Base-by-base conservation (phyloP, 345 rosid species). In the Eucalyptus marginata region DNA sequence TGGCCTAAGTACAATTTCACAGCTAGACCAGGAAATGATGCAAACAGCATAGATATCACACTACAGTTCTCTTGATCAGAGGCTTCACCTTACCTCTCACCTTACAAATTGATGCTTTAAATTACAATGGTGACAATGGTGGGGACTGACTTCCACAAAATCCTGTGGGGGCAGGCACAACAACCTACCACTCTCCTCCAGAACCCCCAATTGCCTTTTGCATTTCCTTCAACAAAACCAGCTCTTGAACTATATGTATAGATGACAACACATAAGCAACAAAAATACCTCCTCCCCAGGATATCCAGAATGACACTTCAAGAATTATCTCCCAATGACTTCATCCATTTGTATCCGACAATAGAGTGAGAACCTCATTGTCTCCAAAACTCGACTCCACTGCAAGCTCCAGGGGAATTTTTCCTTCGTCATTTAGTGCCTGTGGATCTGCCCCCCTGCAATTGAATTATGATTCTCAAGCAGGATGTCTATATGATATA, bases 381-480 rank as follows among this genome's bases (percentile, higher is more conserved):
- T 97, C 97, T 7, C 88, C 90, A 87, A 96, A 94, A 49, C 93
- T 94, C 1, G 94, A 93, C 87, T 94, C 96, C 64, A 90, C 88
- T 33, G 96, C 98, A 31, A 96, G 91, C 79, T 96, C 94, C n/a
- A 93, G 93, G 56, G 96, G 91, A 8, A 91, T 92, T 91, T 97
- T 96, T 58, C 97, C 98, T 88, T 96, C 97, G 14, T 92, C 90
- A 84, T 91, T 94, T 25, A 94, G 87, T 15, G 95, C 96, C 56
- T 93, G 93, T 24, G 94, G 95, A 92, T 98, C 94, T 33, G 99
- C 98, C 88, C 99, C 99, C 95, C 99, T 98, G 97, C 89, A 90
- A 88, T 88, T 24, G 44, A 50, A 86, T 36, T 25, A 86, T 33
- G 27, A 68, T 20, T 25, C 43, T 68, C 36, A 64, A 58, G n/a